Conservation (phyloP, 805 yeast genomes). For the Candida nanaspora region DNA sequence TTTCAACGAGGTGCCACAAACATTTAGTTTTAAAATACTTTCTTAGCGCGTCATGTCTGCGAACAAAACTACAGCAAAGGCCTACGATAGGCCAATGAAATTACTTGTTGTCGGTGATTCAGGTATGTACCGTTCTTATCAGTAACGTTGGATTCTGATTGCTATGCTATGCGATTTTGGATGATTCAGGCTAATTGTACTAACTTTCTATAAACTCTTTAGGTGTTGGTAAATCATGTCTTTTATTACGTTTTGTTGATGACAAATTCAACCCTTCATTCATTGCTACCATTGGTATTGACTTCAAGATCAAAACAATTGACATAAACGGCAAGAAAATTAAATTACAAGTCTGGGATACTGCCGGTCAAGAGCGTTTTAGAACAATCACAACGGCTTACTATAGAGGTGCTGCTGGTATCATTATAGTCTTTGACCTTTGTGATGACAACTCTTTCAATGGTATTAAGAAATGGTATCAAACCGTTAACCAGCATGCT, state of each 20-base stretch:
- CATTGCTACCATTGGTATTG: slow-evolving; percentile 97
- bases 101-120: slow-evolving; percentile 91
- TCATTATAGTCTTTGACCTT: slow-evolving; percentile 76
- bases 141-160: background rate
- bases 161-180: no score
- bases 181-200: no score
- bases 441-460: slow-evolving; percentile 88
- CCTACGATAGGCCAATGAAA: slow-evolving; percentile 88
- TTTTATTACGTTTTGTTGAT: slow-evolving; percentile 86
- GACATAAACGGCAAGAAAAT: slow-evolving; percentile 89
- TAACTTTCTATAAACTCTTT: background rate
- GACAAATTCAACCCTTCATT: slow-evolving; percentile 95
- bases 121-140: slow-evolving; percentile 24
- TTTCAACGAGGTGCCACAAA: no score
- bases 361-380: slow-evolving; percentile 96
- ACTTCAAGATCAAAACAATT: slow-evolving; percentile 93
- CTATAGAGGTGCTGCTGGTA: slow-evolving; percentile 87
- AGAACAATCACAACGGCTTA: slow-evolving; percentile 92
- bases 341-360: slow-evolving; percentile 95
- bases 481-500: slow-evolving; percentile 94
- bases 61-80: slow-evolving; percentile 60
- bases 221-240: slow-evolving; percentile 83
- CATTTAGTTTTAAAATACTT: no score
- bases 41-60: no score
- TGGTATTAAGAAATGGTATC: slow-evolving; percentile 90